phyloP scores from a whole-genome alignment of 495 filamentous ascomycete species.

The Massariosphaeria phaeospora region DNA sequence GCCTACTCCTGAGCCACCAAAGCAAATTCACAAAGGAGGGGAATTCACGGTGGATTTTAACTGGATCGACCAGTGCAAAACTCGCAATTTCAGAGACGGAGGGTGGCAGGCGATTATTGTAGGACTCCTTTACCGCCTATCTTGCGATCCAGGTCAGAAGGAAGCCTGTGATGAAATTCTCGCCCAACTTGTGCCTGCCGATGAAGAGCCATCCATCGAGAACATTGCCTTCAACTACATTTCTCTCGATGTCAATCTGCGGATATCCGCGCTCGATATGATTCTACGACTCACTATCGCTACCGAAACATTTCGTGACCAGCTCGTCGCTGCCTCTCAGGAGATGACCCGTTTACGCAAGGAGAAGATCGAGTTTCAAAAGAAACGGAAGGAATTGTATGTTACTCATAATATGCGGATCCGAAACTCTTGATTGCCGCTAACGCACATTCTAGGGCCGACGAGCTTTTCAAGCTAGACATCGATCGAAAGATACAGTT shows the following conservation, averaged over 20 bases:
- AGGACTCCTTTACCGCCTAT: constrained; percentile 79
- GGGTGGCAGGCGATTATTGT: constrained; percentile 90
- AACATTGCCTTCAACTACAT: constrained; percentile 68
- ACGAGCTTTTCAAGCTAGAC: constrained; percentile 76
- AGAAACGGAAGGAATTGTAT: constrained; percentile 75
- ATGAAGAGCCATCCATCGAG: constrained; percentile 60
- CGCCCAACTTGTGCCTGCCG: constrained; percentile 68
- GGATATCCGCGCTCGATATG: constrained; percentile 75
- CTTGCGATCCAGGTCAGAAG: constrained; percentile 63
- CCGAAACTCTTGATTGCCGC: neutral
- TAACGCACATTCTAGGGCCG: constrained; percentile 52
- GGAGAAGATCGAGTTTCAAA: constrained; percentile 89
- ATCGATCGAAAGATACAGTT: constrained; percentile 80
- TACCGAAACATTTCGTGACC: constrained; percentile 76
- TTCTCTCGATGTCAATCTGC: constrained; percentile 72
- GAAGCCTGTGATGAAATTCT: constrained; percentile 75
- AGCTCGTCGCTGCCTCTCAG: constrained; percentile 84
- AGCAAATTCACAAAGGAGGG: constrained; percentile 54
- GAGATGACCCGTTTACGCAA: constrained; percentile 91
- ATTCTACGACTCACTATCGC: constrained; percentile 81
- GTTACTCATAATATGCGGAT: constrained; percentile 40
- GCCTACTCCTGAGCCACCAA: constrained; percentile 31
- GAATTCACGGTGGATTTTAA: constrained; percentile 68
- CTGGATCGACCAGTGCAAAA: constrained; percentile 79
- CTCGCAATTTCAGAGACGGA: constrained; percentile 81